Evolutionary conservation across 257 asterid species (phyloP).

Genomic region (Primulina eburnea): DNA sequence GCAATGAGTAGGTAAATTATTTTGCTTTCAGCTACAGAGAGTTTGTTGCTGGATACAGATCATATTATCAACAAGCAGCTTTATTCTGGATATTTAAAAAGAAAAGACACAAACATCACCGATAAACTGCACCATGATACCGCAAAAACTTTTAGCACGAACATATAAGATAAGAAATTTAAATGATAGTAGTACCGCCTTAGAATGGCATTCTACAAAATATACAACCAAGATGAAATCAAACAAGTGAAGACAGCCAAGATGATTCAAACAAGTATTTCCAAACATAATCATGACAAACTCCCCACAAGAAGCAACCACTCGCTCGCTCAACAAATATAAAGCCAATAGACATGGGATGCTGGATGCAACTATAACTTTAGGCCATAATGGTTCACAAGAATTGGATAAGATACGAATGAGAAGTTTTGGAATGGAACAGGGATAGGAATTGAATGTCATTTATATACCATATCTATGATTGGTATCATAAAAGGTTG

Average conservation of each 20-base stretch:
- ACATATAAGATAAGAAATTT: slow-evolving; percentile 19
- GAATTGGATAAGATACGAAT: background rate
- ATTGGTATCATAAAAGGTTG: background rate
- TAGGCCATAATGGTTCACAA: background rate
- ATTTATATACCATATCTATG: background rate
- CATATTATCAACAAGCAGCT: slow-evolving; percentile 25
- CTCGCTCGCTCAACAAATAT: slow-evolving; percentile 9
- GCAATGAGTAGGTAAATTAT: background rate
- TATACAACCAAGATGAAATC: slow-evolving; percentile 13
- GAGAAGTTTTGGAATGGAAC: background rate
- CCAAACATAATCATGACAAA: slow-evolving; percentile 21
- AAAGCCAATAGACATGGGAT: slow-evolving; percentile 7
- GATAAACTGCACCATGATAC: slow-evolving; percentile 9
- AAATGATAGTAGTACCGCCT: slow-evolving; percentile 15
- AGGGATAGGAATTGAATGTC: background rate
- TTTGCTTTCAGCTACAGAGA: slow-evolving; percentile 2
- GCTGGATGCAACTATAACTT: slow-evolving; percentile 7
- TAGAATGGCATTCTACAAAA: slow-evolving; percentile 9
- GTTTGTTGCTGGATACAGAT: slow-evolving; percentile 10
- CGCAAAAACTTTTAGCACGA: slow-evolving; percentile 12
- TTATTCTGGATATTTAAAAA: background rate
- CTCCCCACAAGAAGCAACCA: background rate
- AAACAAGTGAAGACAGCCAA: background rate
- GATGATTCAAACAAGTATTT: slow-evolving; percentile 21
- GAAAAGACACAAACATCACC: background rate